Percentiles rank a stretch among this genome's conserved stretches.
phyloP scores from a whole-genome alignment of 306 rosid species.

The Quercus rubra region DNA sequence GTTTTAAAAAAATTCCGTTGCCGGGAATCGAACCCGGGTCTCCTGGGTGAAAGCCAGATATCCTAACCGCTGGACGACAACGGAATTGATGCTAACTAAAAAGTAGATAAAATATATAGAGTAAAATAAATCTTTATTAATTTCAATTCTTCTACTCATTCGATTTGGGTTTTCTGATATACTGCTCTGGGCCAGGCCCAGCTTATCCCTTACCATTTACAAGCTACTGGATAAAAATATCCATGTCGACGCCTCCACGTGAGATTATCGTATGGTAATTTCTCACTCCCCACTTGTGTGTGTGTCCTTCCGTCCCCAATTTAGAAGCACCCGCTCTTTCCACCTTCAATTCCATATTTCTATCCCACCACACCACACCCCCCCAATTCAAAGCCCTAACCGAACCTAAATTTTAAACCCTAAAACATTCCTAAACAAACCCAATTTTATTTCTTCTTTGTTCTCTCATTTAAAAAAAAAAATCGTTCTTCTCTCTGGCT shows the following conservation, averaged over 20 bases:
- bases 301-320: too few species aligned
- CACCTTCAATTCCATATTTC: slow-evolving; percentile 21
- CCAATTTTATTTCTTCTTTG: not conserved
- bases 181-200: too few species aligned
- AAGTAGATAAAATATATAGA: too few species aligned
- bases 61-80: slow-evolving; percentile 76
- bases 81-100: not conserved
- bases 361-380: not conserved
- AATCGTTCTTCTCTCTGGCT: slow-evolving; percentile 23
- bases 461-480: slow-evolving; percentile 14
- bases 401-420: too few species aligned
- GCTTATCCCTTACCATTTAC: too few species aligned
- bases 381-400: not conserved
- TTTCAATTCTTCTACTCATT: too few species aligned
- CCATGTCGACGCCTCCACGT: not conserved
- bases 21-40: slow-evolving; percentile 79
- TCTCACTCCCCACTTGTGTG: too few species aligned
- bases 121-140: too few species aligned
- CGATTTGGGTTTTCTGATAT: too few species aligned
- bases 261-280: not conserved
- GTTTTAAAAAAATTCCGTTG: slow-evolving; percentile 27
- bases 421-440: too few species aligned
- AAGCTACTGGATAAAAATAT: too few species aligned
- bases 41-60: slow-evolving; percentile 61
- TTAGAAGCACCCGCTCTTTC: not conserved